Percentiles rank a stretch among this genome's conserved stretches.
Conservation (phyloP, 2,329 filamentous ascomycete species). For the Botrytis squamosa region DNA sequence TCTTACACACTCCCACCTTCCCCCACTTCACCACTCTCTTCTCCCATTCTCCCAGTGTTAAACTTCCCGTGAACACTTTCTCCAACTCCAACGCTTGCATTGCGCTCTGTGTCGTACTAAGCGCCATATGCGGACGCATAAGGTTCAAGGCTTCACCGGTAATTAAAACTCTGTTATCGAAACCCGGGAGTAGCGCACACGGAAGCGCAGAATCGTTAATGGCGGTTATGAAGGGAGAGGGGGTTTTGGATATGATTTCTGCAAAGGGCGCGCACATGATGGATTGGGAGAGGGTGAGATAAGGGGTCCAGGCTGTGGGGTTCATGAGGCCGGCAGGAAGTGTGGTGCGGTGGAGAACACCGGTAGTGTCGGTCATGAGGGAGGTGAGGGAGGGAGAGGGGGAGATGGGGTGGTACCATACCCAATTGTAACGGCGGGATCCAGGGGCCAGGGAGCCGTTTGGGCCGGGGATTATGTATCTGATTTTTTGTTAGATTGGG, state of each 20-base stretch:
- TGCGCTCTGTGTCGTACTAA: constrained; percentile 45
- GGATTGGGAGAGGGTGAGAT: constrained; percentile 21
- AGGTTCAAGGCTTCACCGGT: constrained; percentile 45
- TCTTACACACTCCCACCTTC: neutral
- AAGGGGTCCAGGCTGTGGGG: constrained; percentile 23
- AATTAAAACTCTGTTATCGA: constrained; percentile 43
- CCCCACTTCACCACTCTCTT: constrained; percentile 24
- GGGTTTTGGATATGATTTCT: constrained; percentile 43
- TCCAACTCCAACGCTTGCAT: constrained; percentile 32
- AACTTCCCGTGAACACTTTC: constrained; percentile 24
- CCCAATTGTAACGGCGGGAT: constrained; percentile 46
- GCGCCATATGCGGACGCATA: constrained; percentile 47
- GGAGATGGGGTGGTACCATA: constrained; percentile 45
- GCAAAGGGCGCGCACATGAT: constrained; percentile 26
- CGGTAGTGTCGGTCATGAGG: constrained; percentile 39
- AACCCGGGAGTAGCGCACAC: constrained; percentile 40
- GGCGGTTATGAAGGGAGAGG: constrained; percentile 44
- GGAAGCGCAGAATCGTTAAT: constrained; percentile 44
- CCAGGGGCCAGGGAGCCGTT: constrained; percentile 43
- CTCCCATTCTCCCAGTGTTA: constrained; percentile 19
- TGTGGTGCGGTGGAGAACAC: constrained; percentile 32
- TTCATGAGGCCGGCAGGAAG: constrained; percentile 29
- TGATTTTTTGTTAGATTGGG: neutral
- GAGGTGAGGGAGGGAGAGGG: constrained; percentile 29
- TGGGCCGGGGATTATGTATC: constrained; percentile 45